These are phyloP conservation scores for Aureobasidium uvarum DNA, from an alignment of 2,329 filamentous ascomycete species.

Conservation along the genomic window DNA sequence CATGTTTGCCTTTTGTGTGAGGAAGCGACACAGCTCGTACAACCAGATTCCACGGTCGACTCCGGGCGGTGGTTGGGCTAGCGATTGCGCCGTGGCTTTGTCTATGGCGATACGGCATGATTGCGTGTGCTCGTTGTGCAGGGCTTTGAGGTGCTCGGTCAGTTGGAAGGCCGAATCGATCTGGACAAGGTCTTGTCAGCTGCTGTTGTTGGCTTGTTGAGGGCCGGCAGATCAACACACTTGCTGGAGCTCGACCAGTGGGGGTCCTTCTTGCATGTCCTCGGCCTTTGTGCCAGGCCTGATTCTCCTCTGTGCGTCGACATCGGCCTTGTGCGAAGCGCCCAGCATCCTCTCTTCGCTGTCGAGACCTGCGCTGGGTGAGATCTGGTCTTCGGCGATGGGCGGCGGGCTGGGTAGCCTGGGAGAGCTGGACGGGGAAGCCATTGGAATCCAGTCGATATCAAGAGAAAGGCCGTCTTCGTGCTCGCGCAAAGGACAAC, in stretches of 20 bases:
- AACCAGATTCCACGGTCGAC: conserved; percentile 91
- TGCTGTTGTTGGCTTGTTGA: conserved; percentile 1
- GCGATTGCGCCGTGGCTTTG: conserved; percentile 68
- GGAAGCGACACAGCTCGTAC: conserved; percentile 94
- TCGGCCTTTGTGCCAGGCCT: conserved; percentile 87
- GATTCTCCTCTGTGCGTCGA: conserved; percentile 79
- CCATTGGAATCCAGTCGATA: conserved; percentile 28
- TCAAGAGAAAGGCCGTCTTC: conserved; percentile 2
- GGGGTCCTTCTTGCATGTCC: conserved; percentile 90
- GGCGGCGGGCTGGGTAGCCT: conserved; percentile 93
- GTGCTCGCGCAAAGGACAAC: not conserved
- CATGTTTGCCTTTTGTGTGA: conserved; percentile 90
- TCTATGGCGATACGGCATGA: conserved; percentile 75
- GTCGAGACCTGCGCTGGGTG: conserved; percentile 64
- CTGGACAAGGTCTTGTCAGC: conserved; percentile 48
- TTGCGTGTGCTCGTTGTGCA: conserved; percentile 60
- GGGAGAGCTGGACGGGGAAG: conserved; percentile 70
- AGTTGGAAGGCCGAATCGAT: conserved; percentile 97
- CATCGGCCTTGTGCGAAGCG: conserved; percentile 55
- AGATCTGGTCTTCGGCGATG: conserved; percentile 88
- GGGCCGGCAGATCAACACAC: conserved; percentile 47
- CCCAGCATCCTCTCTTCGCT: conserved; percentile 59
- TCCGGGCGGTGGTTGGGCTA: conserved; percentile 76
- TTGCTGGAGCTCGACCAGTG: conserved; percentile 79
- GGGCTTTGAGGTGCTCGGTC: conserved; percentile 91